These are phyloP conservation scores for Neopestalotiopsis clavispora DNA, from an alignment of 2,329 filamentous ascomycete genomes.

Conservation along the genomic window DNA sequence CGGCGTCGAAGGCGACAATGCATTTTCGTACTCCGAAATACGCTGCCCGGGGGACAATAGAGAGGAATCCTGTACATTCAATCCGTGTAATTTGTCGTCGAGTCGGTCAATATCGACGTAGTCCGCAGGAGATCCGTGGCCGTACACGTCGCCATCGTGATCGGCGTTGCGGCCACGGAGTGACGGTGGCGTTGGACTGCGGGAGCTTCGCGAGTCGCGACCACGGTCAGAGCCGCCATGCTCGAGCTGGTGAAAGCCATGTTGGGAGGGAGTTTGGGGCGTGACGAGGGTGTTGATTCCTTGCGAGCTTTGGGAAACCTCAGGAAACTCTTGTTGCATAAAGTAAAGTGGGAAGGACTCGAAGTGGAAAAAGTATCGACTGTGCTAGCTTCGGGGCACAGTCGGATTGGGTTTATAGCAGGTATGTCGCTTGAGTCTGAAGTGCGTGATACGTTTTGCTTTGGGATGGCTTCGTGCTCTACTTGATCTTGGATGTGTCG, in stretches of 20 bases:
- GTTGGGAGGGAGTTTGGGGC: slow-evolving; percentile 48
- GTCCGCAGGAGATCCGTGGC: slow-evolving; percentile 19
- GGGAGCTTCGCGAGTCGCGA: slow-evolving; percentile 38
- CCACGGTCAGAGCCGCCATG: slow-evolving; percentile 45
- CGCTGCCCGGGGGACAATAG: slow-evolving; percentile 51
- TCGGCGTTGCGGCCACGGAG: slow-evolving; percentile 28
- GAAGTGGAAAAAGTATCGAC: slow-evolving; percentile 41
- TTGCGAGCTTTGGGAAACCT: slow-evolving; percentile 35
- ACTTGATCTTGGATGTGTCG: background rate
- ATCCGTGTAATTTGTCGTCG: slow-evolving; percentile 55
- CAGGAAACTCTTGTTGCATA: slow-evolving; percentile 66
- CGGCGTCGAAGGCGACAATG: slow-evolving; percentile 51
- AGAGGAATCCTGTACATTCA: slow-evolving; percentile 48
- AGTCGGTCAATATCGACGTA: slow-evolving; percentile 48
- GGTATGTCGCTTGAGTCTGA: background rate
- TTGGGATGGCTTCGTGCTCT: background rate
- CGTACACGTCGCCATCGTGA: slow-evolving; percentile 26
- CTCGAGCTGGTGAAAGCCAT: slow-evolving; percentile 57
- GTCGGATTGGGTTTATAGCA: slow-evolving; percentile 36
- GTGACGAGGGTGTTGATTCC: slow-evolving; percentile 37
- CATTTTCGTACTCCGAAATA: slow-evolving; percentile 66
- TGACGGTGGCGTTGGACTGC: slow-evolving; percentile 43
- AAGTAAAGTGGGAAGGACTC: slow-evolving; percentile 51
- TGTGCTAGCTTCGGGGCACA: slow-evolving; percentile 60
- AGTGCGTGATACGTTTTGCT: background rate